A percentile compares a stretch with the other conserved stretches of the same genome.
Conservation (phyloP, 176 grass and related monocot species). For the Ananas comosus region DNA sequence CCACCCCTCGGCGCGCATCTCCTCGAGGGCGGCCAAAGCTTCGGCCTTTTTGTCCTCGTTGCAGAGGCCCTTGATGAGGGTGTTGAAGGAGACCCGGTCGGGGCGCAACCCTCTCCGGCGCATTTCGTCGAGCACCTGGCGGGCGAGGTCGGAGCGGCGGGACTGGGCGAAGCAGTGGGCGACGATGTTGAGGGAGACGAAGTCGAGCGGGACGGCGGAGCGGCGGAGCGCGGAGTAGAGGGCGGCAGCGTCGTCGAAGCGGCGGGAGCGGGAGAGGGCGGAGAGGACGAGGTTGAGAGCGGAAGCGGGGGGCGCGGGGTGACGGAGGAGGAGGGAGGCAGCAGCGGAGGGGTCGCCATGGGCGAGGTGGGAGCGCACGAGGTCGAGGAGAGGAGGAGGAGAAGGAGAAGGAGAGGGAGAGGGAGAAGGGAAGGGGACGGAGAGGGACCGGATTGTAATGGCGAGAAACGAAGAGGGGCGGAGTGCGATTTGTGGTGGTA, state of each 20-base stretch:
- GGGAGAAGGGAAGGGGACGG: not conserved
- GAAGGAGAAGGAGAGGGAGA: not conserved
- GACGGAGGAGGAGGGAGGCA: no score
- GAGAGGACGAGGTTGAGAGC: conserved; percentile 7
- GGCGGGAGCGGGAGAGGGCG: not conserved
- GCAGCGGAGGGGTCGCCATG: no score
- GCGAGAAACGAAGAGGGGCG: not conserved
- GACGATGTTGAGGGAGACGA: conserved; percentile 7
- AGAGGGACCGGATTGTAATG: not conserved
- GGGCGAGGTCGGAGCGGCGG: not conserved
- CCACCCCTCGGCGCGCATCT: not conserved
- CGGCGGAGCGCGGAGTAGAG: not conserved
- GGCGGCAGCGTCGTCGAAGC: not conserved
- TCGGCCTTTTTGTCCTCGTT: not conserved
- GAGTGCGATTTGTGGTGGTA: no score
- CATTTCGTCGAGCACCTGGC: not conserved
- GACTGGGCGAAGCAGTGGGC: not conserved
- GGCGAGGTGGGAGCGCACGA: not conserved
- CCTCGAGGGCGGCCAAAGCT: not conserved
- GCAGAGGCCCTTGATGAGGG: conserved; percentile 7
- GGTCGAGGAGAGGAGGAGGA: not conserved
- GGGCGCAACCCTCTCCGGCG: not conserved
- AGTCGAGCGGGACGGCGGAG: not conserved
- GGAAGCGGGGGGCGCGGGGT: not conserved
- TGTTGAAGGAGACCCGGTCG: conserved; percentile 6